Evolutionary conservation across 371 early-diverging fungal species (phyloP).

Genomic region (Rhizopus sp.): DNA sequence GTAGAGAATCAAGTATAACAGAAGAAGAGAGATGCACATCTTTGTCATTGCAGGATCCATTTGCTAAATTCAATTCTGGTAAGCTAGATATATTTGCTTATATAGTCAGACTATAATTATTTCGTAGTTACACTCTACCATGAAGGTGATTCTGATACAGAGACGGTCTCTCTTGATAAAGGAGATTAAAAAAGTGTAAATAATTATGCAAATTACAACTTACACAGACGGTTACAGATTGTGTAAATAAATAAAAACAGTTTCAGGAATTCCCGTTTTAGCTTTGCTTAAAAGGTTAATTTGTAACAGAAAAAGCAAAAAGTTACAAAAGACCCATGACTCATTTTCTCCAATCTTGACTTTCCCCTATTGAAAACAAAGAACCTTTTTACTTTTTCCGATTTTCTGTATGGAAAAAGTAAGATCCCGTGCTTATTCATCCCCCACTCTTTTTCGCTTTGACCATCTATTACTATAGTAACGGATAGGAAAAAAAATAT

Average conservation of each 20-base stretch:
- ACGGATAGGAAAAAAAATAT: too few species aligned
- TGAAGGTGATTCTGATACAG: slow-evolving; percentile 58
- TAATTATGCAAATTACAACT: neutral
- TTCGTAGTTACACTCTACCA: slow-evolving; percentile 57
- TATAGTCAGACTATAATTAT: neutral
- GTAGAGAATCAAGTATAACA: slow-evolving; percentile 4
- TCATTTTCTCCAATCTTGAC: too few species aligned
- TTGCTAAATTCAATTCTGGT: slow-evolving; percentile 66
- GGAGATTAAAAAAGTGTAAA: slow-evolving; percentile 8
- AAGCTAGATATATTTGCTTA: neutral
- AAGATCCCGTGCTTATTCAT: too few species aligned
- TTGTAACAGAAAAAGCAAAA: too few species aligned
- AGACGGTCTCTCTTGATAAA: slow-evolving; percentile 19
- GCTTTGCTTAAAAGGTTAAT: too few species aligned
- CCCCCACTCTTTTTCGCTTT: too few species aligned
- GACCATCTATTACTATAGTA: too few species aligned
- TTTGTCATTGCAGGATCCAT: slow-evolving; percentile 41
- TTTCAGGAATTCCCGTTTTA: neutral
- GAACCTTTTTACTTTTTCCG: too few species aligned
- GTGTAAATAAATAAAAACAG: neutral
- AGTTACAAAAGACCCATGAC: too few species aligned
- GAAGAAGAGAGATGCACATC: neutral
- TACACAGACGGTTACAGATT: neutral
- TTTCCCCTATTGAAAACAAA: too few species aligned
- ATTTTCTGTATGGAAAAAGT: too few species aligned